Evolutionary conservation across 139 green algal genomes (phyloP).

Genomic region (Closterium sp.): DNA sequence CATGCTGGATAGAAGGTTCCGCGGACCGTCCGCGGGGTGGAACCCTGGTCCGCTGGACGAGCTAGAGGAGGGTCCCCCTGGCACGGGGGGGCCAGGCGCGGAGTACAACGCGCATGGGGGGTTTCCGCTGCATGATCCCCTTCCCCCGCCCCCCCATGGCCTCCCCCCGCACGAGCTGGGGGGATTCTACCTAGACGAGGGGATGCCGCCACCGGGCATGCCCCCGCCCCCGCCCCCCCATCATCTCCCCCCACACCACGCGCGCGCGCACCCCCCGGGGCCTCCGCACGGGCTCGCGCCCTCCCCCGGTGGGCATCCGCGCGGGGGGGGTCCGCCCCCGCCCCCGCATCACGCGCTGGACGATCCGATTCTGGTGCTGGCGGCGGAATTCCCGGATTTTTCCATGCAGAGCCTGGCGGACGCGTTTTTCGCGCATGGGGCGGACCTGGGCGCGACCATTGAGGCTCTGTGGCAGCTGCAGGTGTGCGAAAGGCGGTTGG

Average conservation of each 20-base stretch:
- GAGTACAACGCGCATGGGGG: not conserved
- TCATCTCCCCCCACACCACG: not conserved
- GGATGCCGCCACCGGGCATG: not conserved
- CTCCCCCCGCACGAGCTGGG: not conserved
- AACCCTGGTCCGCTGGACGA: not conserved
- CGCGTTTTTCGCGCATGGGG: not conserved
- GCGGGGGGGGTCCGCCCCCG: too few relatives aligned
- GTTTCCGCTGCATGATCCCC: not conserved
- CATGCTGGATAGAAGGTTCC: not conserved
- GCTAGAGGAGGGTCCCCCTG: not conserved
- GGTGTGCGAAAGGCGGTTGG: not conserved
- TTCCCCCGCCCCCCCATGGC: not conserved
- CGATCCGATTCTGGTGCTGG: not conserved
- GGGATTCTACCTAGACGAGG: not conserved
- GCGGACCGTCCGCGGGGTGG: not conserved
- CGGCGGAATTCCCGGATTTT: not conserved
- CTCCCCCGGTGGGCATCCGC: not conserved
- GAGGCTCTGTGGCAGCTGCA: not conserved
- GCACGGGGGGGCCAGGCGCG: not conserved
- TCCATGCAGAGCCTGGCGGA: not conserved
- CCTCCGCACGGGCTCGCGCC: not conserved
- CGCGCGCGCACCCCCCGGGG: not conserved
- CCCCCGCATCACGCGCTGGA: not conserved
- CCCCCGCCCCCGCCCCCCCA: not conserved
- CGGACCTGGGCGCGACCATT: not conserved